Percentiles rank a stretch among this genome's conserved stretches.
These are phyloP conservation scores for Suillus paluster DNA, from an alignment of 768 basidiomycete species.

Conservation along the genomic window DNA sequence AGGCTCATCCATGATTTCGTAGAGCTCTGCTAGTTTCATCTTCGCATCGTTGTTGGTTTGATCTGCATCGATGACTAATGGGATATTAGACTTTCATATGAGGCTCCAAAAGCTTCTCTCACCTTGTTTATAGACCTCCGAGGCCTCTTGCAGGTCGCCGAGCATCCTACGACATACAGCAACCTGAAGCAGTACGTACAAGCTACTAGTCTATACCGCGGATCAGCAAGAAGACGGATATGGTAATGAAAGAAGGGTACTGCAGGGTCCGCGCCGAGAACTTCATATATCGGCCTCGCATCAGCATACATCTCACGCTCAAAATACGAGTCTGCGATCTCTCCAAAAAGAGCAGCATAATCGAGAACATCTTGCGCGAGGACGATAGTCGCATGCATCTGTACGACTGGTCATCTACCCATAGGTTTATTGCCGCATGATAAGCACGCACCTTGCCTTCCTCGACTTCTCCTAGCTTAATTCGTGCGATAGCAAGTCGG, in stretches of 20 bases:
- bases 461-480: slow-evolving; percentile 76
- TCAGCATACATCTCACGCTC: slow-evolving; percentile 76
- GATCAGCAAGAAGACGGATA: background rate
- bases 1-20: slow-evolving; percentile 82
- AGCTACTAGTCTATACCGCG: slow-evolving; percentile 64
- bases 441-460: slow-evolving; percentile 73
- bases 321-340: slow-evolving; percentile 87
- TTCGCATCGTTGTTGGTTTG: slow-evolving; percentile 81
- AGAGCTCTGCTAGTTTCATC: slow-evolving; percentile 88
- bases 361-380: slow-evolving; percentile 73
- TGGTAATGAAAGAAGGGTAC: slow-evolving; percentile 45
- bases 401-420: background rate
- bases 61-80: slow-evolving; percentile 71
- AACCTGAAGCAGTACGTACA: slow-evolving; percentile 75
- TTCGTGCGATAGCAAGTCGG: slow-evolving; percentile 79
- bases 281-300: slow-evolving; percentile 80
- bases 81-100: background rate
- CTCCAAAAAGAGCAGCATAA: slow-evolving; percentile 77
- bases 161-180: slow-evolving; percentile 82
- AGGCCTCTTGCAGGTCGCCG: slow-evolving; percentile 75
- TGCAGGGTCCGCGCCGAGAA: slow-evolving; percentile 72
- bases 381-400: slow-evolving; percentile 82
- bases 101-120: slow-evolving; percentile 18
- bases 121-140: slow-evolving; percentile 86
- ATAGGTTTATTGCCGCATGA: background rate